phyloP scores from a whole-genome alignment of 2,329 filamentous ascomycete species.

The Coniochaeta ligniaria region DNA sequence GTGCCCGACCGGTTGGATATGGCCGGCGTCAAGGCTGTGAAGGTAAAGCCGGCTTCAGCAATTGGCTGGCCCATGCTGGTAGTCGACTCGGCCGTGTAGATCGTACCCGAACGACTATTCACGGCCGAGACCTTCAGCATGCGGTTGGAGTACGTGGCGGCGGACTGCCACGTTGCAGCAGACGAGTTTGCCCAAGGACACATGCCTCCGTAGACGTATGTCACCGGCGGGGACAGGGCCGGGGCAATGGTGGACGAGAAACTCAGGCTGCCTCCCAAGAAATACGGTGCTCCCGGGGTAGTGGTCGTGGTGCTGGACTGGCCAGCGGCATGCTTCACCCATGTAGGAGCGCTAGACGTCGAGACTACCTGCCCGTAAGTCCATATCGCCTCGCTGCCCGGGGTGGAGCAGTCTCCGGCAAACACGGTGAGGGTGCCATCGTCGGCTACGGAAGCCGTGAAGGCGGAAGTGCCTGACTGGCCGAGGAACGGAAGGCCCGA shows the following conservation, averaged over 20 bases:
- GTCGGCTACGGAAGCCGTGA: conserved; percentile 59
- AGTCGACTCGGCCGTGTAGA: conserved; percentile 30
- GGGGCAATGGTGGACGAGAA: conserved; percentile 59
- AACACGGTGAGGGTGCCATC: conserved; percentile 68
- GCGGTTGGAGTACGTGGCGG: conserved; percentile 70
- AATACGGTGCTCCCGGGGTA: conserved; percentile 33
- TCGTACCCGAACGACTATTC: conserved; percentile 16
- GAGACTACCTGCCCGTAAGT: conserved; percentile 34
- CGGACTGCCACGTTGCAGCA: conserved; percentile 51
- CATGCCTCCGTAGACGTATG: conserved; percentile 87
- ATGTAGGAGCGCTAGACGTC: background rate
- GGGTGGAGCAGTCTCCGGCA: conserved; percentile 60
- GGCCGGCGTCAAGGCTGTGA: conserved; percentile 66
- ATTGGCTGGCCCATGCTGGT: conserved; percentile 55
- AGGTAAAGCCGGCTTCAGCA: conserved; percentile 78
- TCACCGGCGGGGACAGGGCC: conserved; percentile 41
- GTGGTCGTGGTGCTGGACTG: conserved; percentile 13
- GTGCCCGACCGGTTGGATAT: conserved; percentile 60
- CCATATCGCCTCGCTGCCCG: conserved; percentile 56
- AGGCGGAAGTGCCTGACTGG: conserved; percentile 43
- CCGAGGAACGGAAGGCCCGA: conserved; percentile 56
- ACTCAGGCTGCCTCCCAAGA: conserved; percentile 50
- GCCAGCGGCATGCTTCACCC: background rate
- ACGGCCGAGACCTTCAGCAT: conserved; percentile 63
- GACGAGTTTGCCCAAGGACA: conserved; percentile 51